Base-by-base conservation (phyloP, 75 land plant species). In the Sequoia sempervirens region DNA sequence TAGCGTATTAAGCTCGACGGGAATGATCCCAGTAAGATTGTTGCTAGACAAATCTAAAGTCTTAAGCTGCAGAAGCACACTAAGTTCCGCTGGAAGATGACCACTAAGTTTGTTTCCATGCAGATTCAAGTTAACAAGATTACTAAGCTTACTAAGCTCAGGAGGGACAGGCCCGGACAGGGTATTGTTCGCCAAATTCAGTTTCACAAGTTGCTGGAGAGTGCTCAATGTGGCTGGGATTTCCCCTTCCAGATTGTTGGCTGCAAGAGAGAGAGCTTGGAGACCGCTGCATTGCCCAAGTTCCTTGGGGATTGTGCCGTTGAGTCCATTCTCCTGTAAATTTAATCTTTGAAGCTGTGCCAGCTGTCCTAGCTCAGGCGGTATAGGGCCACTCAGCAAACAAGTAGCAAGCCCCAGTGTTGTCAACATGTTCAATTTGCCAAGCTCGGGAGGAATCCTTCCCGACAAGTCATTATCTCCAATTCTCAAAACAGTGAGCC, bases 111-210 rank as follows among this genome's bases (percentile, higher is more conserved):
- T 43, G 80, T 94, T 94, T 50, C 93, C 91, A 5, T 82, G 87
- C 82, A 94, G 75, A 84, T 86, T 90, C 84, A 93, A 85, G 80
- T 89, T 88, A 50, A 36, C 80, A 84, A 93, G 81, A 69, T 81
- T 86, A 23, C 82, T 85, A 28, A 93, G 89, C 47, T 80, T 83
- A 40, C 93, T 89, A 23, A 95, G 86, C 56, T 92, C 90, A 1
- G n/a, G 14, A 18, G 97, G 97, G 72, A 95, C 91, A 13, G 81
- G 69, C 4, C 97, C 97, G 66, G 89, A 86, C 47, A 95, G 79
- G 84, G 88, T 95, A 87, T 95, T 92, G 76, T 92, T 91, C 5
- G 89, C 92, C 79, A 92, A 40, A 76, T 92, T 91, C 14, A 92
- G 61, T 54, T 84, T 81, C 54, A 87, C 83, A 47, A 92, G 73